phyloP scores from a whole-genome alignment of 495 filamentous ascomycete species.

The Pyronema domesticum region DNA sequence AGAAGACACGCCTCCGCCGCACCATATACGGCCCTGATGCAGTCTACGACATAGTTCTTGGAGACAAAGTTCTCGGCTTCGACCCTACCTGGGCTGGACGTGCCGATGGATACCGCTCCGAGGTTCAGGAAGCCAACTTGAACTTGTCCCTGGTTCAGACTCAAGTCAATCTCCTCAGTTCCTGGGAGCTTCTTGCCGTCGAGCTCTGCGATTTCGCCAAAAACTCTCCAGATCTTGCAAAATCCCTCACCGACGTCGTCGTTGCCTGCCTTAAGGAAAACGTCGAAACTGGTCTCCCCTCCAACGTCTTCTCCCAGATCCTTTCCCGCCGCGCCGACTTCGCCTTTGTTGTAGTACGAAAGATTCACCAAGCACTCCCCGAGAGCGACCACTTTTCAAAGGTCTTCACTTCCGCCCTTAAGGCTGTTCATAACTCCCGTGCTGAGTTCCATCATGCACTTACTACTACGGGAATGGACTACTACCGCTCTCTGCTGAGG shows the following conservation, averaged over 20 bases:
- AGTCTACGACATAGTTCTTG: slow-evolving; percentile 63
- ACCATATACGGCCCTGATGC: slow-evolving; percentile 51
- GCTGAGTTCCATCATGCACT: slow-evolving; percentile 19
- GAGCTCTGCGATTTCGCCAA: slow-evolving; percentile 60
- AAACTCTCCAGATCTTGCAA: slow-evolving; percentile 26
- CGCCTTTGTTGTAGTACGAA: slow-evolving; percentile 21
- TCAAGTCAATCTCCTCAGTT: slow-evolving; percentile 63
- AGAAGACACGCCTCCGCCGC: slow-evolving; percentile 46
- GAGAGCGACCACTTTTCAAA: slow-evolving; percentile 3
- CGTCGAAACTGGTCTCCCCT: slow-evolving; percentile 17
- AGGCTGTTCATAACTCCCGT: slow-evolving; percentile 12
- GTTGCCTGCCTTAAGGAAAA: slow-evolving; percentile 21
- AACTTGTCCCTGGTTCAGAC: slow-evolving; percentile 84
- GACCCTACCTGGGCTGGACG: slow-evolving; percentile 58
- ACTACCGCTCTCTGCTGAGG: slow-evolving; percentile 67
- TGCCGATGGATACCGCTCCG: slow-evolving; percentile 53
- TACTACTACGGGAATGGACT: slow-evolving; percentile 40
- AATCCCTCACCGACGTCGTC: slow-evolving; percentile 24
- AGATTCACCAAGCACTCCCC: slow-evolving; percentile 17
- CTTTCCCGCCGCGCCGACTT: slow-evolving; percentile 23
- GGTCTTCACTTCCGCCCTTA: slow-evolving; percentile 20
- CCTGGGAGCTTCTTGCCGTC: slow-evolving; percentile 76
- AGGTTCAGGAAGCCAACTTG: slow-evolving; percentile 69
- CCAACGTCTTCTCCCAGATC: slow-evolving; percentile 19
- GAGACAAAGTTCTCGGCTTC: slow-evolving; percentile 53